These are phyloP conservation scores for Penicillium desertorum DNA, from an alignment of 495 filamentous ascomycete species.

Conservation along the genomic window DNA sequence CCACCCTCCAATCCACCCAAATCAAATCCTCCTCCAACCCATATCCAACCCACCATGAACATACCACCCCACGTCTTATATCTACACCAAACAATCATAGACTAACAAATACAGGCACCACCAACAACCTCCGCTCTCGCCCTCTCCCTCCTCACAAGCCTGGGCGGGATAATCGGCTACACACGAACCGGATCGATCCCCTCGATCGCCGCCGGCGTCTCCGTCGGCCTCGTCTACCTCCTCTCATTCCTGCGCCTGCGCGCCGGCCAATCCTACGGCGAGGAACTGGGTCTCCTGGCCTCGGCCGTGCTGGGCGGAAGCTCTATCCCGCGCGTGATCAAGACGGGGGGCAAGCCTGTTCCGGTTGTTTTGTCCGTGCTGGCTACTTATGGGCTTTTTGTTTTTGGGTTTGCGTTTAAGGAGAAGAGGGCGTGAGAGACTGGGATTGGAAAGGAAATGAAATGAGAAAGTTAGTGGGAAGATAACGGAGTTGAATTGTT, in stretches of 20 bases:
- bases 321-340: constrained; percentile 80
- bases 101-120: constrained; percentile 14
- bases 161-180: constrained; percentile 85
- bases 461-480: background rate
- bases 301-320: constrained; percentile 77
- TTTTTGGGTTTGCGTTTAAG: constrained; percentile 59
- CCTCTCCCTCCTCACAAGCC: constrained; percentile 78
- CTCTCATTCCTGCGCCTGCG: constrained; percentile 41
- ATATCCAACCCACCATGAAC: constrained; percentile 15
- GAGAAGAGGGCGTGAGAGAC: constrained; percentile 21
- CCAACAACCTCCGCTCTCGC: constrained; percentile 58
- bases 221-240: constrained; percentile 68
- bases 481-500: background rate
- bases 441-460: background rate
- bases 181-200: constrained; percentile 79
- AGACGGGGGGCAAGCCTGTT: constrained; percentile 67
- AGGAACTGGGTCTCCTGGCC: constrained; percentile 75
- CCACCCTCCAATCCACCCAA: background rate
- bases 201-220: constrained; percentile 76
- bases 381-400: constrained; percentile 62
- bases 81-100: background rate
- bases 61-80: constrained; percentile 2
- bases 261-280: constrained; percentile 62
- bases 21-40: background rate
- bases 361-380: constrained; percentile 69